These are phyloP conservation scores for Aspergillus persii DNA, from an alignment of 2,329 filamentous ascomycete genomes.

Conservation along the genomic window DNA sequence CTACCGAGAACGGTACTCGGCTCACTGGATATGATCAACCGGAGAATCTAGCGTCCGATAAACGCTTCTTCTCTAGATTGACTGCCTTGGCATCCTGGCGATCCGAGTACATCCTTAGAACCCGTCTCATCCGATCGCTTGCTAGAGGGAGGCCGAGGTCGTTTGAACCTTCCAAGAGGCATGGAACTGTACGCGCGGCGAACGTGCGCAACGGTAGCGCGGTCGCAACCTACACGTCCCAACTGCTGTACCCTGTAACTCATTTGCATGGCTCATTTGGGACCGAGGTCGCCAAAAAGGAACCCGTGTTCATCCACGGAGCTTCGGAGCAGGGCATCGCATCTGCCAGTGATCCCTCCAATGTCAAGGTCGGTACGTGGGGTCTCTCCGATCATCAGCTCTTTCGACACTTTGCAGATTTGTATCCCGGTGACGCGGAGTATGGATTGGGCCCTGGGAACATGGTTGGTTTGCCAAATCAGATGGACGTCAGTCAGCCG, in stretches of 20 bases:
- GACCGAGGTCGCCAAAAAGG: conserved; percentile 63
- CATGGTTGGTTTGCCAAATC: conserved; percentile 72
- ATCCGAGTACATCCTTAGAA: conserved; percentile 90
- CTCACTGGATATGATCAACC: conserved; percentile 48
- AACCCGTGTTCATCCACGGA: conserved; percentile 79
- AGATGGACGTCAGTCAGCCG: conserved; percentile 85
- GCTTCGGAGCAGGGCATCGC: conserved; percentile 73
- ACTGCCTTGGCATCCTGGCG: conserved; percentile 88
- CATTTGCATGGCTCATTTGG: conserved; percentile 77
- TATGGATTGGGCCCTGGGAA: conserved; percentile 79
- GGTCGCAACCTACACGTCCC: conserved; percentile 81
- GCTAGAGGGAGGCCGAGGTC: conserved; percentile 71
- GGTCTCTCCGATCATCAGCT: conserved; percentile 72
- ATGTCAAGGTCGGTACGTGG: conserved; percentile 77
- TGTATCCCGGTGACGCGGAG: conserved; percentile 68
- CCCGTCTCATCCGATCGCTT: conserved; percentile 76
- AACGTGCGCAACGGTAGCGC: conserved; percentile 67
- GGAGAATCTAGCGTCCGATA: conserved; percentile 65
- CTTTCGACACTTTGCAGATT: conserved; percentile 74
- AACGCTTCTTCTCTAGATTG: conserved; percentile 76
- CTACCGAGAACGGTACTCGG: conserved; percentile 44
- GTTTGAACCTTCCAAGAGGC: conserved; percentile 52
- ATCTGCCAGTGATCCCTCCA: conserved; percentile 75
- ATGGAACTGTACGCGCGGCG: conserved; percentile 53
- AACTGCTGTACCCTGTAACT: conserved; percentile 74